Evolutionary conservation across 208 protist species (phyloP), one percentile per base, ranked within the genome.

Genomic region (Trypanosoma boissoni): DNA sequence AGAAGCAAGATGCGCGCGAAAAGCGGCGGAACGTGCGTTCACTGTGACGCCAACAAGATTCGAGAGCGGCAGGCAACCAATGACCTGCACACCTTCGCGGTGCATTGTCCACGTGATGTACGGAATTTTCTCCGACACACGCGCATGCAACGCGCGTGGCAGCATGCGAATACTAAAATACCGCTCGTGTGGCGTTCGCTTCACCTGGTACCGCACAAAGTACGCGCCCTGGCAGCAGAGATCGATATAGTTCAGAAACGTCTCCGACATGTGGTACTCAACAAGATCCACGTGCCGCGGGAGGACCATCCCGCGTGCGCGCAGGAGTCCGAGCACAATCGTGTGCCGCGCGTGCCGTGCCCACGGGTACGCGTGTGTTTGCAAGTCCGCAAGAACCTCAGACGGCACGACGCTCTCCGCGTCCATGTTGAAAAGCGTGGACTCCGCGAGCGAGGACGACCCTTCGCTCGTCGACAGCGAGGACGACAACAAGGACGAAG

Each of bases 221-320:
- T 86, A 94, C 14, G 87, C 65, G 2, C 87, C 83, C 28, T 76
- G 54, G 6, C 63, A 64, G 49, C 78, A 88, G 3, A 89, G 57
- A 43, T 64, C 67, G 10, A 94, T 46, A 58, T 89, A 86, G 49
- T 91, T 68, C 16, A 94, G 67, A 46, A 94, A 88, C 0, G 78
- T 37, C 57, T 91, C 74, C 6, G 87, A 65, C 83, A 91, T 91
- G 76, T 94, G 87, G 63, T 94, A 94, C n/a, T 87, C 72, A 9
- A 86, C 69, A 26, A 94, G 64, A 49, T 80, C 65, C 3, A 63
- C 67, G 46, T 88, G 76, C 8, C 70, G 78, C 6, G 76, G 71
- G 4, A 74, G 64, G 45, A 74, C 79, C 18, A 94, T 74, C 27
- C 83, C 83, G 42, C 83, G 78, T 7, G 66, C 50, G 41, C 85